Conservation (phyloP, 192 early-diverging fungal species). For the Backusella sp. region DNA sequence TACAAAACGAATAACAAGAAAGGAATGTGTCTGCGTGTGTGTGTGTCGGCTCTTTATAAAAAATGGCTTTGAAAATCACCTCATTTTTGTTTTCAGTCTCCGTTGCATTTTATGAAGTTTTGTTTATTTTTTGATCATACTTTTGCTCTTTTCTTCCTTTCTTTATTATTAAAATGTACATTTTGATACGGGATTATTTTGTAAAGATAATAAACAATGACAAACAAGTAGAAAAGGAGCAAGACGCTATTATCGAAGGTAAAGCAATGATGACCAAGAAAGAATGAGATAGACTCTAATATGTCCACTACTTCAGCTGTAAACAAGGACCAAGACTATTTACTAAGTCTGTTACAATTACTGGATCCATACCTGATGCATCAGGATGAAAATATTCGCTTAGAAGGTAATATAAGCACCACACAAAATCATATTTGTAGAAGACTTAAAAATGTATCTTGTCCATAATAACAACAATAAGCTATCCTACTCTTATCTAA, state of each 20-base stretch:
- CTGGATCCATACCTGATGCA: slow-evolving; percentile 73
- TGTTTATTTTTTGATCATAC: background rate
- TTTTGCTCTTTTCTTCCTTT: background rate
- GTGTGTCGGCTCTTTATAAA: background rate
- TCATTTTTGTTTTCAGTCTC: slow-evolving; percentile 1
- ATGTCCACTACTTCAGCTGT: background rate
- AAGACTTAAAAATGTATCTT: background rate
- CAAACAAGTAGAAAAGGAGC: background rate
- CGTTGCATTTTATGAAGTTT: background rate
- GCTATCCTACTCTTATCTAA: background rate
- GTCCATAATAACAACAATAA: background rate
- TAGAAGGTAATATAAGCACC: slow-evolving; percentile 54
- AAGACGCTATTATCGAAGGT: background rate
- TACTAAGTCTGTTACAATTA: slow-evolving; percentile 75
- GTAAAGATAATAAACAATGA: background rate
- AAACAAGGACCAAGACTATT: slow-evolving; percentile 41
- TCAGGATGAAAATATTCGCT: slow-evolving; percentile 77
- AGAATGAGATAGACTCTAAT: background rate
- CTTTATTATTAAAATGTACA: background rate
- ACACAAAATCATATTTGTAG: background rate
- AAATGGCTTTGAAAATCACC: background rate
- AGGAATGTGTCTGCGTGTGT: background rate
- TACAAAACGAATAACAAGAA: background rate
- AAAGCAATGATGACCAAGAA: background rate
- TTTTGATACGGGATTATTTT: background rate